Conservation (phyloP, 495 filamentous ascomycete species). For the Acidomyces sp. region DNA sequence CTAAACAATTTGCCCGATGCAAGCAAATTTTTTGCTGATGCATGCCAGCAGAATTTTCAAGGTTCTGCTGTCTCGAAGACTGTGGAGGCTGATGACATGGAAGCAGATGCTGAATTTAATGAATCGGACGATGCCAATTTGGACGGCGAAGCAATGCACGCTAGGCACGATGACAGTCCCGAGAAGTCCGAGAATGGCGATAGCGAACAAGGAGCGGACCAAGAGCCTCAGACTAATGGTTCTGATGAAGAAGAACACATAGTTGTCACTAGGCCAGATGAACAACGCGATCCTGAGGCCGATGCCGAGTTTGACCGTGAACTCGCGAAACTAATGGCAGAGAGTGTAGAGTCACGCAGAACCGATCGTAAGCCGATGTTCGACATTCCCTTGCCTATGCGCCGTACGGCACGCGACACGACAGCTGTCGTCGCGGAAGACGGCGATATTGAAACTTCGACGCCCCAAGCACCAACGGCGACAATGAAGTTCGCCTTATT, state of each 20-base stretch:
- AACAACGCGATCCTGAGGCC: conserved; percentile 82
- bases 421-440: conserved; percentile 31
- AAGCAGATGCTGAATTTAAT: conserved; percentile 37
- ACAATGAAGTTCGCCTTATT: conserved; percentile 93
- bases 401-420: conserved; percentile 50
- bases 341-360: conserved; percentile 84
- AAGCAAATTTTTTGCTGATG: conserved; percentile 68
- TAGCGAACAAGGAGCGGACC: conserved; percentile 6
- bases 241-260: conserved; percentile 66
- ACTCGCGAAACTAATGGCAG: conserved; percentile 96
- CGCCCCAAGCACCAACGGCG: conserved; percentile 31
- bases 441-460: conserved; percentile 30
- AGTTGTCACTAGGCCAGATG: conserved; percentile 75
- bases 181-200: conserved; percentile 25
- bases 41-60: conserved; percentile 80
- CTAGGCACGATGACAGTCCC: not conserved
- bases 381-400: conserved; percentile 85
- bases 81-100: conserved; percentile 38
- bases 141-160: conserved; percentile 42
- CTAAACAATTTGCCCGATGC: conserved; percentile 71
- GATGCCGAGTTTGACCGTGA: conserved; percentile 97
- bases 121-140: conserved; percentile 46
- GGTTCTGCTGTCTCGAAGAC: conserved; percentile 53
- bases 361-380: conserved; percentile 90
- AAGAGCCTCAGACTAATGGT: conserved; percentile 38